Base-by-base conservation (phyloP, 2,329 filamentous ascomycete species). In the Verticillium nubilum region DNA sequence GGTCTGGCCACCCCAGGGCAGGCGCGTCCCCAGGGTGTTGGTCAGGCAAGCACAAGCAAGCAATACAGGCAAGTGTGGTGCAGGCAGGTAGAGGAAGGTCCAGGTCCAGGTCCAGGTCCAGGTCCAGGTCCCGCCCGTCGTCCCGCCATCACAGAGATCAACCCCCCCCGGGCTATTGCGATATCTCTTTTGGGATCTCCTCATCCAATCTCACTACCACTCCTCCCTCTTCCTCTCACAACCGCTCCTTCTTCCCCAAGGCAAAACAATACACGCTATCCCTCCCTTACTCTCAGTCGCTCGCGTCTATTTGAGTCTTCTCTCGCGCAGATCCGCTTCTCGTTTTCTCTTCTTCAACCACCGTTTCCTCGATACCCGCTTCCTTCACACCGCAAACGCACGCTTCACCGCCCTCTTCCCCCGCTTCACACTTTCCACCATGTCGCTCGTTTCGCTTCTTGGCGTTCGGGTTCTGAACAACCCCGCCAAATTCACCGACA, bases 401-500 rank as follows among this genome's bases (percentile, higher is more conserved):
- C 42, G n/a, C 42, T 50, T 50, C 42, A 50, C 42, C 42, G 42
- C 42, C 56, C 19, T 54, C 57, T 58, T 52, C n/a, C 50, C 60
- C 33, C 31, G 17, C 52, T 54, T 58, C 26, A 52, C 58, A 54
- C 61, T 60, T 59, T 60, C 56, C 69, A 70, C 58, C 66, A 97
- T 97, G 95, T 97, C 95, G 72, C 91, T 97, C 72, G 93, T 99
- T 65, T 96, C 93, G 67, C 87, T 99, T 61, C 86, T 99, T 67
- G 94, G 94, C 72, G 95, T 99, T 70, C 91, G 95, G 76, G 91
- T 99, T 68, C 83, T 92, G 74, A 98, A 99, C 85, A 99, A 99
- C 80, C 95, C 95, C 70, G 93, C 95, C 70, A 87, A 90, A 68
- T 98, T 99, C 79, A 89, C 87, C 69, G 90, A 94, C 73, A 87